Percentiles rank a stretch among this genome's conserved stretches.
These are phyloP conservation scores for Tolypocladium endophyticum DNA, from an alignment of 2,329 filamentous ascomycete genomes.

Conservation along the genomic window DNA sequence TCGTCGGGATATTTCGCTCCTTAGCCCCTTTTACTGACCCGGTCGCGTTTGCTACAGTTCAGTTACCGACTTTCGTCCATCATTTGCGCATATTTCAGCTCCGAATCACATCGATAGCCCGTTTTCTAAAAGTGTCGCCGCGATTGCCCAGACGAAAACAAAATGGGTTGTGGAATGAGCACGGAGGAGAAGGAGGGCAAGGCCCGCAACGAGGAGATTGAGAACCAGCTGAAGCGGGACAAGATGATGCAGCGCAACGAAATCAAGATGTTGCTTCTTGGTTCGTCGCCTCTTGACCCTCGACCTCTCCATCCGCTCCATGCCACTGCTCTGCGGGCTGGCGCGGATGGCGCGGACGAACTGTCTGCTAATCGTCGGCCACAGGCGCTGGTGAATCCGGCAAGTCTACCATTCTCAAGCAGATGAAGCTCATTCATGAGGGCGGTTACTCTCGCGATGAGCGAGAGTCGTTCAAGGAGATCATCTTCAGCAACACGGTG, in stretches of 20 bases:
- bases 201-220: constrained; percentile 99
- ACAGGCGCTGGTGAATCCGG: constrained; percentile 86
- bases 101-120: constrained; percentile 1
- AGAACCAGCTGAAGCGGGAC: constrained; percentile 97
- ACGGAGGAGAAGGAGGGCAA: constrained; percentile 99
- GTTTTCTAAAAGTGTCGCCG: constrained; percentile 2
- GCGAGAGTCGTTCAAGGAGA: constrained; percentile 60
- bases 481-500: constrained; percentile 61
- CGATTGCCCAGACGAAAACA: constrained; percentile 35
- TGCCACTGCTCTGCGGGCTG: not conserved
- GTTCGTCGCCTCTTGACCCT: constrained; percentile 36
- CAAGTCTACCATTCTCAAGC: constrained; percentile 95
- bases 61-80: not conserved
- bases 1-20: not conserved
- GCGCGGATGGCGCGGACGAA: not conserved
- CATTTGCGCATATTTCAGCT: not conserved
- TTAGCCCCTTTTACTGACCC: not conserved
- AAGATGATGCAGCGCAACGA: constrained; percentile 99
- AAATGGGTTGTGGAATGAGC: constrained; percentile 99
- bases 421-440: constrained; percentile 99
- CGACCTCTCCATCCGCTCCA: not conserved
- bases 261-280: constrained; percentile 99
- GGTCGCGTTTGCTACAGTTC: not conserved
- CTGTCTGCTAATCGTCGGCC: not conserved
- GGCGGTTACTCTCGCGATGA: constrained; percentile 94